These are phyloP conservation scores for Fusarium sp. DNA, from an alignment of 2,329 filamentous ascomycete genomes.

Conservation along the genomic window DNA sequence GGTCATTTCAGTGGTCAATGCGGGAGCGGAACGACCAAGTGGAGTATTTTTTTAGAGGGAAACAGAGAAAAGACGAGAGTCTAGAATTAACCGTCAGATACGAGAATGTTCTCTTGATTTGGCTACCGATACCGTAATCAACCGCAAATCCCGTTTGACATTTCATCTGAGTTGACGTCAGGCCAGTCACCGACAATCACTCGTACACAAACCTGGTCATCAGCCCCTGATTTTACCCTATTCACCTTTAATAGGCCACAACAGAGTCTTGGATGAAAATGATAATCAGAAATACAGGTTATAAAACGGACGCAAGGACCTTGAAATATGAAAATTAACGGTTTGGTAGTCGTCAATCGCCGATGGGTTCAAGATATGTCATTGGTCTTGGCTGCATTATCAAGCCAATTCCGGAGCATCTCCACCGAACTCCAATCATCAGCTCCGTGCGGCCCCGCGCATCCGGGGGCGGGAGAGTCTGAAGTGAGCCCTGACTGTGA, in stretches of 20 bases:
- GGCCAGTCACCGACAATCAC: neutral
- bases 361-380: slow-evolving; percentile 28
- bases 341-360: slow-evolving; percentile 17
- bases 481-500: neutral
- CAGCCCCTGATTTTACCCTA: neutral
- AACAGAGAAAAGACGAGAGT: neutral
- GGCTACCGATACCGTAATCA: neutral
- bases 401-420: slow-evolving; percentile 31
- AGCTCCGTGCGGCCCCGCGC: slow-evolving; percentile 24
- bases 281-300: slow-evolving; percentile 25
- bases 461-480: slow-evolving; percentile 21
- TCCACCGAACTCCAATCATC: slow-evolving; percentile 38
- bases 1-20: slow-evolving; percentile 14
- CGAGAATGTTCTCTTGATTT: slow-evolving; percentile 21
- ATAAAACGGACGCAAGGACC: slow-evolving; percentile 9
- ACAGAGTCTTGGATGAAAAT: neutral
- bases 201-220: slow-evolving; percentile 1
- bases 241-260: neutral
- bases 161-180: slow-evolving; percentile 41
- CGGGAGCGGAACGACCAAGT: slow-evolving; percentile 4
- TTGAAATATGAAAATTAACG: neutral
- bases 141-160: slow-evolving; percentile 30
- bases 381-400: slow-evolving; percentile 19
- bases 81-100: slow-evolving; percentile 3
- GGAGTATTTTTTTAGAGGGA: slow-evolving; percentile 7